Percentiles rank a stretch among this genome's conserved stretches.
Conservation (phyloP, 2,329 filamentous ascomycete species). For the Colletotrichum theobromicola region DNA sequence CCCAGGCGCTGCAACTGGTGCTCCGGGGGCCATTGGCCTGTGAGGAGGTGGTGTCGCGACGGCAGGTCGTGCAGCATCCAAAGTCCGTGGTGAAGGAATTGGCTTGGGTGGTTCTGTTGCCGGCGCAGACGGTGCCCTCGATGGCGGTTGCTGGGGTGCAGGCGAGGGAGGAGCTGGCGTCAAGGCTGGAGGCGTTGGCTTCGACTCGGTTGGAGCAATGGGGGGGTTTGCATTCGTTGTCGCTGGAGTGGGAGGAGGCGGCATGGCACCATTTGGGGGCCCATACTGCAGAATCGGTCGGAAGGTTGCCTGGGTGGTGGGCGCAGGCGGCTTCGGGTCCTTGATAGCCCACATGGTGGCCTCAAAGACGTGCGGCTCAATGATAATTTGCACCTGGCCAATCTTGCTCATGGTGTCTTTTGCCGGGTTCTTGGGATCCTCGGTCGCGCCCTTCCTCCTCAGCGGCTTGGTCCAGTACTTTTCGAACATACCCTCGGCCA, state of each 20-base stretch:
- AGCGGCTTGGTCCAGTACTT: slow-evolving; percentile 79
- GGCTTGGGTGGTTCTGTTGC: background rate
- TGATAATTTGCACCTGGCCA: slow-evolving; percentile 74
- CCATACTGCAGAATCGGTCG: slow-evolving; percentile 71
- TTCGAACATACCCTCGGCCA: slow-evolving; percentile 74
- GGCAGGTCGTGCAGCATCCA: background rate
- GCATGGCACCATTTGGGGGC: slow-evolving; percentile 67
- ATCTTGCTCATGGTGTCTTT: slow-evolving; percentile 76
- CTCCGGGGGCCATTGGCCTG: background rate
- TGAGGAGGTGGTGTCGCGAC: slow-evolving; percentile 1
- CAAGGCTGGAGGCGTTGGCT: slow-evolving; percentile 21
- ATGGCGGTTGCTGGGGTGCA: background rate
- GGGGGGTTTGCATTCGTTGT: slow-evolving; percentile 11
- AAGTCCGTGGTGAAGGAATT: background rate
- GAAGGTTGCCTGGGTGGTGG: slow-evolving; percentile 28
- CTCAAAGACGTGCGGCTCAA: slow-evolving; percentile 82
- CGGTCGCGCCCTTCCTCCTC: slow-evolving; percentile 70
- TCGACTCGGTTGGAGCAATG: slow-evolving; percentile 22
- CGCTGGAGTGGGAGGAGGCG: slow-evolving; percentile 42
- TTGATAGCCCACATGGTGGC: slow-evolving; percentile 77
- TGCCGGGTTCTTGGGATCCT: slow-evolving; percentile 69
- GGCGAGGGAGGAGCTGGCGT: slow-evolving; percentile 8
- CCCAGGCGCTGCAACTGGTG: slow-evolving; percentile 20
- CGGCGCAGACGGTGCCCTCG: slow-evolving; percentile 1
- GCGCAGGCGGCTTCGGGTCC: slow-evolving; percentile 56